These are phyloP conservation scores for Pichia deserticola DNA, from an alignment of 805 yeast species.

Conservation along the genomic window DNA sequence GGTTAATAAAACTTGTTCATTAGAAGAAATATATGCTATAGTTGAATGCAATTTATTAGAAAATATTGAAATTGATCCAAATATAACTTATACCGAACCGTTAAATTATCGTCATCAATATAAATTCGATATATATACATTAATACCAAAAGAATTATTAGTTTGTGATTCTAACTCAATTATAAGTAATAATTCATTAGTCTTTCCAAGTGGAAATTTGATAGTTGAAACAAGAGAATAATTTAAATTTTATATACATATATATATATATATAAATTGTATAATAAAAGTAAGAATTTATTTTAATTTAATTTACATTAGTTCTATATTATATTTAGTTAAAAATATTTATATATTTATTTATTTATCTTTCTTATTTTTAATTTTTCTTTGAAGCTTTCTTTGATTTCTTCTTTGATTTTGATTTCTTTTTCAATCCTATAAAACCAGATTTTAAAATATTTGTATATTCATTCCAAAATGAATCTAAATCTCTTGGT, in stretches of 20 bases:
- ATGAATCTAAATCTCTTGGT: constrained; percentile 50
- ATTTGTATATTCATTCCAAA: constrained; percentile 72
- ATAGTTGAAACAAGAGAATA: constrained; percentile 24
- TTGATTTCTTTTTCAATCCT: constrained; percentile 78
- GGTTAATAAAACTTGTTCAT: constrained; percentile 37
- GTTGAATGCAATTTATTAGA: constrained; percentile 43
- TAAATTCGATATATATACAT: constrained; percentile 43
- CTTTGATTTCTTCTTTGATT: constrained; percentile 60
- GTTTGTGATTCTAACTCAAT: constrained; percentile 18
- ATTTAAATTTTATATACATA: neutral
- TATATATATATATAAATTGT: neutral
- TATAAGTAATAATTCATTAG: constrained; percentile 36
- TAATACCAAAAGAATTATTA: constrained; percentile 50
- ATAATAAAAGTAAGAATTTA: neutral
- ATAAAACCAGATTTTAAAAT: constrained; percentile 62
- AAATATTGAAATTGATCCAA: constrained; percentile 27
- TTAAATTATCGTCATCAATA: constrained; percentile 37
- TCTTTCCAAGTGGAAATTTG: constrained; percentile 62
- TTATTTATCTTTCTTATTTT: no score
- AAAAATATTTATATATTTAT: no score
- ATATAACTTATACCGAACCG: constrained; percentile 17
- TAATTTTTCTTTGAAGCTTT: constrained; percentile 15
- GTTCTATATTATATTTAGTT: no score
- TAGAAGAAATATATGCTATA: constrained; percentile 65
- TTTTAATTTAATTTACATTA: no score